These are phyloP conservation scores for Fusarium camptoceras DNA, from an alignment of 2,329 filamentous ascomycete species.

Conservation along the genomic window DNA sequence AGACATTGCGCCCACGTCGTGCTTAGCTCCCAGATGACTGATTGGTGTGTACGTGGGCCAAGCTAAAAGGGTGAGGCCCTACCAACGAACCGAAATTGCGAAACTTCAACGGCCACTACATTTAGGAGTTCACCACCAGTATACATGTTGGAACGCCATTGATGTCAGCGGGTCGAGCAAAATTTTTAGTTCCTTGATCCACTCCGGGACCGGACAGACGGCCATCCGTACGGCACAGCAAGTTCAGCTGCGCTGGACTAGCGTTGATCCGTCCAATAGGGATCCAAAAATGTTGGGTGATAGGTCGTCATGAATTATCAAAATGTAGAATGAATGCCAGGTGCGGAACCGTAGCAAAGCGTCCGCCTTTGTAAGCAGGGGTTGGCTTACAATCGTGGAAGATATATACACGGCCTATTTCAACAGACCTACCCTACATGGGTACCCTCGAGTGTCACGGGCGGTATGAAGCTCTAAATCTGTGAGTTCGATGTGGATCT, in stretches of 20 bases:
- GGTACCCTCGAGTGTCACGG: not conserved
- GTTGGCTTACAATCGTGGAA: too few relatives aligned
- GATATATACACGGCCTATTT: not conserved
- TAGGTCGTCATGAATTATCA: not conserved
- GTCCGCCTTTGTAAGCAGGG: too few relatives aligned
- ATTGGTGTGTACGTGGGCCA: not conserved
- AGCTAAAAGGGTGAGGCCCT: not conserved
- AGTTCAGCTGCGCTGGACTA: not conserved
- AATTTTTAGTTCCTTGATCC: not conserved
- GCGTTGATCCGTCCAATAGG: not conserved
- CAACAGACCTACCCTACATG: not conserved
- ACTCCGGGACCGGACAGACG: not conserved
- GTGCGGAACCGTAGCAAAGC: too few relatives aligned
- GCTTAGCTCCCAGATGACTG: not conserved
- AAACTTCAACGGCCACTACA: not conserved
- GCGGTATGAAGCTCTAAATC: not conserved
- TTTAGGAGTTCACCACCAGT: too few relatives aligned
- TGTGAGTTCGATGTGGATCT: not conserved
- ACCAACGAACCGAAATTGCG: not conserved
- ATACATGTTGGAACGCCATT: not conserved
- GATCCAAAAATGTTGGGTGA: not conserved
- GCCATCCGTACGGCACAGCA: not conserved
- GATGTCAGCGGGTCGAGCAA: not conserved
- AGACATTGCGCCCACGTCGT: not conserved
- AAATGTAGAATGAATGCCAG: accelerated